Conservation (phyloP, 1,284 basidiomycete species). For the Pyrrhoderma noxium region DNA sequence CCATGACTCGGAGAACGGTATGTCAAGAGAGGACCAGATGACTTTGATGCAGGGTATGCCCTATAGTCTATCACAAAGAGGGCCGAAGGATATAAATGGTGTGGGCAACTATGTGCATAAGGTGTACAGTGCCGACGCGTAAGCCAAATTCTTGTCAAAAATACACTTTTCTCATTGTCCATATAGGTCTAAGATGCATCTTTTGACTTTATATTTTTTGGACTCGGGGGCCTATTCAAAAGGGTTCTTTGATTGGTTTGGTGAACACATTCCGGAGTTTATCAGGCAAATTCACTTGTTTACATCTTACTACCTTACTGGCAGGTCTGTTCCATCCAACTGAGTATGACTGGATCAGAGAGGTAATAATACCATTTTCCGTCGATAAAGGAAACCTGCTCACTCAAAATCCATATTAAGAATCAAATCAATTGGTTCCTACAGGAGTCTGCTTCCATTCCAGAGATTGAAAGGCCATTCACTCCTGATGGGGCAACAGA, state of each 20-base stretch:
- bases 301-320: background rate
- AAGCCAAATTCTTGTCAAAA: constrained; percentile 27
- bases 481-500: constrained; percentile 66
- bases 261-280: background rate
- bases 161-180: constrained; percentile 13
- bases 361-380: constrained; percentile 31
- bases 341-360: constrained; percentile 77
- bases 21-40: constrained; percentile 58
- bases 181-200: constrained; percentile 71
- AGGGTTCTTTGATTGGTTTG: constrained; percentile 51
- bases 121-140: constrained; percentile 70
- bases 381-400: background rate
- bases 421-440: constrained; percentile 86
- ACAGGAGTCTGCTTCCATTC: constrained; percentile 63
- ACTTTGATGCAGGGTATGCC: constrained; percentile 72
- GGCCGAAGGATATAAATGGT: constrained; percentile 78
- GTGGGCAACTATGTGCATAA: constrained; percentile 83
- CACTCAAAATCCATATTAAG: constrained; percentile 26
- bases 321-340: constrained; percentile 48
- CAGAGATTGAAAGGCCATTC: constrained; percentile 74
- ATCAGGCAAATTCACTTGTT: too few relatives aligned
- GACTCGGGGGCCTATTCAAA: constrained; percentile 79
- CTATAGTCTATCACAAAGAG: constrained; percentile 74
- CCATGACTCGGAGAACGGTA: constrained; percentile 76
- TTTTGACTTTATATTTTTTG: constrained; percentile 88